These are phyloP conservation scores for Mortierella sp. DNA, from an alignment of 371 early-diverging fungal genomes.

Conservation along the genomic window DNA sequence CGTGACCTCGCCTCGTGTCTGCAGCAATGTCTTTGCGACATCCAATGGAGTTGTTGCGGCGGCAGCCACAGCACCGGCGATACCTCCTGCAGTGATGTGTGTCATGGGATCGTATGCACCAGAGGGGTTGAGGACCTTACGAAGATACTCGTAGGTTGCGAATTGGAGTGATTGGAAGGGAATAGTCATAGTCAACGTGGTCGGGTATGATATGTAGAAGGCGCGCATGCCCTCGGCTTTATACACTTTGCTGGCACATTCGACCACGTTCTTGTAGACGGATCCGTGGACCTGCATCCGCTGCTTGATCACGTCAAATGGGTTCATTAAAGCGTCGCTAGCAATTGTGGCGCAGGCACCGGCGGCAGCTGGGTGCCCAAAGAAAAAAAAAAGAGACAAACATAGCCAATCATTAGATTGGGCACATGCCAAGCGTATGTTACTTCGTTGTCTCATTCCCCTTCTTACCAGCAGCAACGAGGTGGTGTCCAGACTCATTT, in stretches of 20 bases:
- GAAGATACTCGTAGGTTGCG: constrained; percentile 87
- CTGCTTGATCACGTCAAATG: constrained; percentile 96
- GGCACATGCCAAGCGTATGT: too few relatives aligned
- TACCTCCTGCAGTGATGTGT: constrained; percentile 88
- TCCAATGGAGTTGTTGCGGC: constrained; percentile 94
- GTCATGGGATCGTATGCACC: constrained; percentile 86
- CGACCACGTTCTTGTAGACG: constrained; percentile 67
- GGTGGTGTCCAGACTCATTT: constrained; percentile 65
- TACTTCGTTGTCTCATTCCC: background rate
- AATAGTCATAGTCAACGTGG: constrained; percentile 89
- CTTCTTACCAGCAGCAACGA: constrained; percentile 70
- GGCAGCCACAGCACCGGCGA: constrained; percentile 92
- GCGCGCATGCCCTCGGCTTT: constrained; percentile 83
- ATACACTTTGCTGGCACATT: constrained; percentile 75
- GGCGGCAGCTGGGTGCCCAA: constrained; percentile 83
- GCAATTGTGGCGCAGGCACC: constrained; percentile 93
- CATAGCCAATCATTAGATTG: background rate
- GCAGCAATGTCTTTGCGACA: constrained; percentile 92
- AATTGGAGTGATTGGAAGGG: constrained; percentile 95
- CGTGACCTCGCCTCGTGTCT: constrained; percentile 83
- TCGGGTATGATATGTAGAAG: constrained; percentile 93
- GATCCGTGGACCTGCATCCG: constrained; percentile 89
- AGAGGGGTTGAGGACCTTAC: constrained; percentile 79
- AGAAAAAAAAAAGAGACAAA: background rate
- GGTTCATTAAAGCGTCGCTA: constrained; percentile 93